Percentiles rank a stretch among this genome's conserved stretches.
Evolutionary conservation across 306 rosid species (phyloP).

Genomic region (Lagenaria siceraria): DNA sequence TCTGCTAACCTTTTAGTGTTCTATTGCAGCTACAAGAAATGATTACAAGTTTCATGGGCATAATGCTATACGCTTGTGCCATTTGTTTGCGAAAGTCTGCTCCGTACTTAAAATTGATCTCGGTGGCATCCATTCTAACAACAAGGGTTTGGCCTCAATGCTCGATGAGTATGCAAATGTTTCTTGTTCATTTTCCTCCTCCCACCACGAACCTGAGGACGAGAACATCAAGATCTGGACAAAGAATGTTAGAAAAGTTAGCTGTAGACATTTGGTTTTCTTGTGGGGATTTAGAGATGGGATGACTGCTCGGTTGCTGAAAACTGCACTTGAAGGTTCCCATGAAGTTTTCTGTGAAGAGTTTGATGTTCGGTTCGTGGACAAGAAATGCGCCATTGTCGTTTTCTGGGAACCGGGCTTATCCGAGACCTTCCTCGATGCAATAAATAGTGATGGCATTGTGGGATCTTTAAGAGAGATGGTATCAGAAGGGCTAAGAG

Average conservation of each 20-base stretch:
- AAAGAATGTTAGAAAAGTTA: conserved; percentile 34
- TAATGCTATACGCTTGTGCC: conserved; percentile 41
- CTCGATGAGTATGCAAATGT: conserved; percentile 29
- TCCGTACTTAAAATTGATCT: conserved; percentile 44
- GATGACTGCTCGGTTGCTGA: conserved; percentile 47
- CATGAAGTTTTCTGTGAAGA: conserved; percentile 44
- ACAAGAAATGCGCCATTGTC: conserved; percentile 62
- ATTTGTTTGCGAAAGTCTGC: conserved; percentile 62
- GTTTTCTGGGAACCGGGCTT: conserved; percentile 56
- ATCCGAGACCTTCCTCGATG: conserved; percentile 33
- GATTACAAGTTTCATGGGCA: conserved; percentile 49
- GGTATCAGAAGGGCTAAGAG: conserved; percentile 55
- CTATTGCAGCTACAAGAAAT: conserved; percentile 28
- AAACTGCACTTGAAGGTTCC: conserved; percentile 33
- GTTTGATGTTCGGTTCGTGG: conserved; percentile 60
- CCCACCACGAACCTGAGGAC: conserved; percentile 16
- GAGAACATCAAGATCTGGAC: conserved; percentile 40
- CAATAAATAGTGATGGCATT: conserved; percentile 23
- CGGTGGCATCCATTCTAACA: conserved; percentile 11
- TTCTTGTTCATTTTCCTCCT: conserved; percentile 22
- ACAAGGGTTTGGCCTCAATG: conserved; percentile 16
- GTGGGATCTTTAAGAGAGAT: conserved; percentile 42
- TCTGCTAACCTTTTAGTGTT: neutral
- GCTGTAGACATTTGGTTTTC: conserved; percentile 44
- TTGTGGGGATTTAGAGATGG: conserved; percentile 67